These are phyloP conservation scores for Enterocytospora artemiae DNA, from an alignment of 371 early-diverging fungal genomes.

Conservation along the genomic window DNA sequence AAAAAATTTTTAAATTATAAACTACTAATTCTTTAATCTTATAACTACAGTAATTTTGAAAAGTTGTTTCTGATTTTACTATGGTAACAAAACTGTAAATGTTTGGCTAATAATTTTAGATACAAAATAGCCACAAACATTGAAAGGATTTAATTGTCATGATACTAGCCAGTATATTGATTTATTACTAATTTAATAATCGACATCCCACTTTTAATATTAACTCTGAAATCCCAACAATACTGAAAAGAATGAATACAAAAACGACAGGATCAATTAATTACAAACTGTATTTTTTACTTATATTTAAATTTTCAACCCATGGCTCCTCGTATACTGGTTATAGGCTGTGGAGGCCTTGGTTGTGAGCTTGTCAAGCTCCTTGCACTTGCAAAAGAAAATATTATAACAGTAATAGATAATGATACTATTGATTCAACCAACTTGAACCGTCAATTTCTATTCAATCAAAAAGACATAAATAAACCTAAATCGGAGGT, in stretches of 20 bases:
- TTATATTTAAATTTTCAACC: constrained; percentile 1
- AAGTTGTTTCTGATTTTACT: too few species aligned
- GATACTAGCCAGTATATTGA: too few species aligned
- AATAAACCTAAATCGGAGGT: constrained; percentile 73
- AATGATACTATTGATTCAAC: constrained; percentile 91
- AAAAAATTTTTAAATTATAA: background rate
- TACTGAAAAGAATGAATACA: background rate
- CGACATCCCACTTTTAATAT: too few species aligned
- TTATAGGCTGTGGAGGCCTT: constrained; percentile 71
- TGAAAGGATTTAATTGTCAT: too few species aligned
- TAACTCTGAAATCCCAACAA: background rate
- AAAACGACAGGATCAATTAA: background rate
- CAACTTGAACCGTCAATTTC: constrained; percentile 91
- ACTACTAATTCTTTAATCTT: background rate
- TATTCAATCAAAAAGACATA: constrained; percentile 81
- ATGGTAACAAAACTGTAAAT: too few species aligned
- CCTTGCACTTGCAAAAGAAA: constrained; percentile 8
- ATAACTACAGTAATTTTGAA: background rate
- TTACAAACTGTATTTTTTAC: background rate
- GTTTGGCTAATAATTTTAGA: too few species aligned
- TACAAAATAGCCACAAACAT: too few species aligned
- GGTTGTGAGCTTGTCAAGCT: constrained; percentile 91
- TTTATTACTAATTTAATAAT: too few species aligned
- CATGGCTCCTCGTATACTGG: constrained; percentile 23
- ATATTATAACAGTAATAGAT: constrained; percentile 64